Evolutionary conservation across 129 eudicot genomes (phyloP).

Genomic region (Sambucus nigra): DNA sequence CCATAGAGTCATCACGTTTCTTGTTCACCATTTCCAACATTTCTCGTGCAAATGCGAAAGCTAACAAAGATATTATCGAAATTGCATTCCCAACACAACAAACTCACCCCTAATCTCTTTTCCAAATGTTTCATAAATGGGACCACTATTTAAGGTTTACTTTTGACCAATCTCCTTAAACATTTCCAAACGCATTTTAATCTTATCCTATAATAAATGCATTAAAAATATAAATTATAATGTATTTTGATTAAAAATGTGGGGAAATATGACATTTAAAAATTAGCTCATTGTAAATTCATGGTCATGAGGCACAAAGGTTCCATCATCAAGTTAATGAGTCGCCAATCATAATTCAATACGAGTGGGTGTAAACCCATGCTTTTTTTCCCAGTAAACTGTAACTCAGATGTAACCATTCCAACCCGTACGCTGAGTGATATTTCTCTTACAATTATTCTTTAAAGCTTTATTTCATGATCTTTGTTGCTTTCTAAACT

Average conservation of each 20-base stretch:
- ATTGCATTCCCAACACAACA: background rate
- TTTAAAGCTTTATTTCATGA: background rate
- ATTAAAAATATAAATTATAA: too few species aligned
- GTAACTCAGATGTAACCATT: background rate
- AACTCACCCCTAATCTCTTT: background rate
- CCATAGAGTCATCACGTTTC: background rate
- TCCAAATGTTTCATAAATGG: background rate
- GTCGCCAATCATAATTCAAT: background rate
- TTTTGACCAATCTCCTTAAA: background rate
- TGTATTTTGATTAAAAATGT: too few species aligned
- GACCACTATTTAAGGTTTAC: background rate
- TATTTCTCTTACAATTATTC: background rate
- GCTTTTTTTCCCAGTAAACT: background rate
- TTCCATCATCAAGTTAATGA: background rate
- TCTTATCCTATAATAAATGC: background rate
- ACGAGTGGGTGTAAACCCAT: background rate
- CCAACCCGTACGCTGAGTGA: background rate
- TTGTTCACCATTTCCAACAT: background rate
- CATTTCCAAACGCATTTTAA: background rate
- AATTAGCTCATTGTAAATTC: background rate
- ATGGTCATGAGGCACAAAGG: background rate
- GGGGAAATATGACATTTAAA: too few species aligned
- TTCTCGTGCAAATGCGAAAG: background rate
- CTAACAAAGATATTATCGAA: background rate
- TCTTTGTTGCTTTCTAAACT: background rate